A percentile compares a stretch with the other conserved stretches of the same genome.
Conservation (phyloP, 2,329 filamentous ascomycete genomes). For the Aspergillus pseudotamarii region DNA sequence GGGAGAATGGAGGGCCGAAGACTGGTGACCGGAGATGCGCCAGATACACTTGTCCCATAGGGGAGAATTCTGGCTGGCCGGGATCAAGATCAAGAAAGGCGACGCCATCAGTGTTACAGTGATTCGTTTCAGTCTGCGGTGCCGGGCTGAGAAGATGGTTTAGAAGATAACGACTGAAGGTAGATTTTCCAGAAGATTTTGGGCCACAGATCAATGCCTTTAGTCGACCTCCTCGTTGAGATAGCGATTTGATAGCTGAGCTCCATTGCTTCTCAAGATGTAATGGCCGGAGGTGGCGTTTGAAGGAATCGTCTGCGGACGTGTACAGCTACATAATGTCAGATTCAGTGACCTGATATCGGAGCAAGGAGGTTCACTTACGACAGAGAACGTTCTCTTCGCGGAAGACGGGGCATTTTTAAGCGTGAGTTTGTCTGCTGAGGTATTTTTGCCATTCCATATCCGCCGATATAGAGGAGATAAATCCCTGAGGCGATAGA, state of each 20-base stretch:
- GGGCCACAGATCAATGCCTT: constrained; percentile 57
- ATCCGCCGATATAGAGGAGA: constrained; percentile 58
- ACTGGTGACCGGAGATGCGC: constrained; percentile 54
- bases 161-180: constrained; percentile 57
- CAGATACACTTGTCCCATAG: constrained; percentile 62
- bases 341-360: constrained; percentile 10
- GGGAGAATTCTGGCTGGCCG: constrained; percentile 61
- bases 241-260: constrained; percentile 47
- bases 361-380: constrained; percentile 26
- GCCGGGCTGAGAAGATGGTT: constrained; percentile 56
- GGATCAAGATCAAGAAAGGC: constrained; percentile 63
- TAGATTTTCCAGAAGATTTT: constrained; percentile 63
- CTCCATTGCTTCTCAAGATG: constrained; percentile 50
- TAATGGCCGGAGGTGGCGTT: constrained; percentile 45
- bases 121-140: constrained; percentile 33
- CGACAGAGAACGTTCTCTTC: constrained; percentile 44
- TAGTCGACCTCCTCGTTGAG: constrained; percentile 41
- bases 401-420: constrained; percentile 29
- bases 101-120: constrained; percentile 43
- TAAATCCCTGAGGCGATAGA: constrained; percentile 49
- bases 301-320: constrained; percentile 45
- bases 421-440: constrained; percentile 36
- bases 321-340: constrained; percentile 39
- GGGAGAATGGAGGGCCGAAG: constrained; percentile 60
- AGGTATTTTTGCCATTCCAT: constrained; percentile 48